These are phyloP conservation scores for Hymenoscyphus salicellus DNA, from an alignment of 2,329 filamentous ascomycete genomes.

Conservation along the genomic window DNA sequence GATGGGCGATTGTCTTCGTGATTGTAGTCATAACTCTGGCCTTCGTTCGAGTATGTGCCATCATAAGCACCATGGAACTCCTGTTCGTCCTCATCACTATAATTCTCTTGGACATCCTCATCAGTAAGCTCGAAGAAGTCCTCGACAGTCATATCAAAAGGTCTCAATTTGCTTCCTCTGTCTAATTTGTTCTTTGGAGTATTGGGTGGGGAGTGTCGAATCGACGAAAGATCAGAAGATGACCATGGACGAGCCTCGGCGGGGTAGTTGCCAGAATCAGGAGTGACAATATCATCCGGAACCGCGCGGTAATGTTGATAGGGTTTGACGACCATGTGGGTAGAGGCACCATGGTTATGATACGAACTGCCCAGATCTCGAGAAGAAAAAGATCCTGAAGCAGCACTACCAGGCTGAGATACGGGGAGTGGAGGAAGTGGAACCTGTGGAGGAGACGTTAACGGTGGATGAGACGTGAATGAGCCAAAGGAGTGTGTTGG, in stretches of 20 bases:
- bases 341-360: background rate
- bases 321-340: background rate
- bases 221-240: background rate
- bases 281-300: conserved; percentile 2
- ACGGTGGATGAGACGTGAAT: no score
- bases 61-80: background rate
- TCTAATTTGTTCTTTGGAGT: background rate
- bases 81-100: background rate
- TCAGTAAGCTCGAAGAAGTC: background rate
- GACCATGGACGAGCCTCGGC: conserved; percentile 18
- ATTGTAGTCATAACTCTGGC: conserved; percentile 14
- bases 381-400: background rate
- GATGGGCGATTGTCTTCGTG: conserved; percentile 14
- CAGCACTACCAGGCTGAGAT: no score
- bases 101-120: background rate
- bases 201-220: background rate
- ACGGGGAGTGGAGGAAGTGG: no score
- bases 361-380: background rate
- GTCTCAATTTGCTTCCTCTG: background rate
- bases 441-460: no score
- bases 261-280: conserved; percentile 2
- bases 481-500: no score
- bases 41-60: background rate
- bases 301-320: background rate
- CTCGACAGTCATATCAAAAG: background rate